Conservation (phyloP, 208 protist species). For the Wallacemonas sp. region DNA sequence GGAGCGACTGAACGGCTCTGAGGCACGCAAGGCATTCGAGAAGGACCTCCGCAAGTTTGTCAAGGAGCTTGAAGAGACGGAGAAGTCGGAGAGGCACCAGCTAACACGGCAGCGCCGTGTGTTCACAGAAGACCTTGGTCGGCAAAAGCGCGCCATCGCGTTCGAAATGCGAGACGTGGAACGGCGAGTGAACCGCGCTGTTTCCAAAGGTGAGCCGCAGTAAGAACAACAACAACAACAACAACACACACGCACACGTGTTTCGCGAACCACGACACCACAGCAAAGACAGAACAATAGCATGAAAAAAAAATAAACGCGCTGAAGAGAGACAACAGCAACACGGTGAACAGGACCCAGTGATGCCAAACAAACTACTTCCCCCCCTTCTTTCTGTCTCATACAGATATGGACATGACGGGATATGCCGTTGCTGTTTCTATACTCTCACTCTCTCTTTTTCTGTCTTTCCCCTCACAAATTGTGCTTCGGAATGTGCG, state of each 20-base stretch:
- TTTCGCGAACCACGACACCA: too few species aligned
- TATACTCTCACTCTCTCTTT: too few species aligned
- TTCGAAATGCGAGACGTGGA: conserved; percentile 11
- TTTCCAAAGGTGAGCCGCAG: conserved; percentile 1
- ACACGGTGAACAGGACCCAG: too few species aligned
- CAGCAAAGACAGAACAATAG: too few species aligned
- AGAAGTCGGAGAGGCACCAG: conserved; percentile 18
- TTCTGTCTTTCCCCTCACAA: not conserved
- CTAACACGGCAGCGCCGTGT: conserved; percentile 12
- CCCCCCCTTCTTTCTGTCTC: not conserved
- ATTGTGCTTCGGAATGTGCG: not conserved
- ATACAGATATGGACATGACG: too few species aligned
- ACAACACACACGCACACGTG: conserved; percentile 5
- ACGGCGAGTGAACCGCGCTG: not conserved
- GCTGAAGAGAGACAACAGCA: too few species aligned
- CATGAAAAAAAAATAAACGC: too few species aligned
- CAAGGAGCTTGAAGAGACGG: conserved; percentile 28
- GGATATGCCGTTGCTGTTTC: too few species aligned
- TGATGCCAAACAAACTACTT: not conserved
- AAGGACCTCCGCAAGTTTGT: conserved; percentile 34
- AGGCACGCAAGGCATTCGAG: conserved; percentile 30
- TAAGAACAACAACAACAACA: not conserved
- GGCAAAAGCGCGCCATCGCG: conserved; percentile 10
- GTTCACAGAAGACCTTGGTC: conserved; percentile 16
- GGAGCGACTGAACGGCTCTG: conserved; percentile 9